A percentile compares a stretch with the other conserved stretches of the same genome.
These are phyloP conservation scores for Cadophora luteo-olivacea DNA, from an alignment of 2,329 filamentous ascomycete genomes.

Conservation along the genomic window DNA sequence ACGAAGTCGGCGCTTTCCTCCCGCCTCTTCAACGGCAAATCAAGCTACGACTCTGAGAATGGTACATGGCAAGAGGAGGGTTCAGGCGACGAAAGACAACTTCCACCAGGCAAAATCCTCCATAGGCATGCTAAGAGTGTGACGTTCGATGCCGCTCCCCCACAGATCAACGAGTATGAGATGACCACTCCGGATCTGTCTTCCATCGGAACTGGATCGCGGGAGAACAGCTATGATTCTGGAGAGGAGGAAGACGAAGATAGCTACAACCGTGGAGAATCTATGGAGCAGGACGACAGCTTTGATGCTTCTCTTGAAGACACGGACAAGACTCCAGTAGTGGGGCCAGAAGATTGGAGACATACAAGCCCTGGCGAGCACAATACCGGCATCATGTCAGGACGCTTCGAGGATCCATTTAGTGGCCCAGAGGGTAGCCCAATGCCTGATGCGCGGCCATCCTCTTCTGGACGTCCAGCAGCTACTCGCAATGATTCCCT, in stretches of 20 bases:
- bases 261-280: constrained; percentile 57
- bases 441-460: constrained; percentile 57
- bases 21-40: constrained; percentile 64
- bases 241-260: constrained; percentile 78
- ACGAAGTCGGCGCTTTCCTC: constrained; percentile 88
- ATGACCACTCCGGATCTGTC: constrained; percentile 98
- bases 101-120: constrained; percentile 70
- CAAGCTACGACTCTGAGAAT: constrained; percentile 71
- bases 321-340: constrained; percentile 95
- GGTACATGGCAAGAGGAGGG: constrained; percentile 73
- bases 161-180: constrained; percentile 96
- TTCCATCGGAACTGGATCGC: constrained; percentile 85
- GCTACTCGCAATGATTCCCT: constrained; percentile 74
- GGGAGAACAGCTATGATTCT: constrained; percentile 92
- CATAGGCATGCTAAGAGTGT: constrained; percentile 95
- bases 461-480: constrained; percentile 54
- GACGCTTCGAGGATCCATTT: constrained; percentile 67
- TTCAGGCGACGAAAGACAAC: constrained; percentile 61
- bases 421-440: constrained; percentile 68
- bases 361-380: constrained; percentile 64
- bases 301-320: constrained; percentile 96
- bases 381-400: constrained; percentile 36
- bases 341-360: constrained; percentile 96
- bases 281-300: constrained; percentile 74
- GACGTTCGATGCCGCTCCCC: constrained; percentile 92